These are phyloP conservation scores for Capsicum chinense DNA, from an alignment of 257 asterid species.

Conservation along the genomic window DNA sequence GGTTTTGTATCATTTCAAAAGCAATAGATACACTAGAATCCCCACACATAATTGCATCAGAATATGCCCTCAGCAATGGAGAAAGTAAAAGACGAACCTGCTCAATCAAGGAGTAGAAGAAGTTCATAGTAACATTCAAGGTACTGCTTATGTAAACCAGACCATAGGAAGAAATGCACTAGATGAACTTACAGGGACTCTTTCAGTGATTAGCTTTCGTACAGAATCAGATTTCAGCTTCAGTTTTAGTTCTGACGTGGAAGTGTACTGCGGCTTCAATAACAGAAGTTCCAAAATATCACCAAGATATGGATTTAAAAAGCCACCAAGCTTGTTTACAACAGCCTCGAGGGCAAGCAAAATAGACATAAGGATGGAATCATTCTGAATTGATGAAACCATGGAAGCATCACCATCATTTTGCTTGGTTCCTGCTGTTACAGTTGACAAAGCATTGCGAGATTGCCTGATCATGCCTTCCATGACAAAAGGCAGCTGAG, in stretches of 20 bases:
- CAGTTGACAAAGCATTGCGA: slow-evolving; percentile 39
- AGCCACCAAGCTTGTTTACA: slow-evolving; percentile 80
- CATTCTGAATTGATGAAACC: slow-evolving; percentile 43
- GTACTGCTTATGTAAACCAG: background rate
- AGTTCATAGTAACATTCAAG: background rate
- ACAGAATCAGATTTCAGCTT: slow-evolving; percentile 67
- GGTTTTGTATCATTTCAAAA: slow-evolving; percentile 73
- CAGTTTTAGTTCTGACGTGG: slow-evolving; percentile 57
- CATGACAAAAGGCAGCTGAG: slow-evolving; percentile 82
- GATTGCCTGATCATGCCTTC: slow-evolving; percentile 54
- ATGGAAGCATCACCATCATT: slow-evolving; percentile 33
- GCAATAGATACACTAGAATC: slow-evolving; percentile 66
- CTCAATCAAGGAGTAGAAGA: slow-evolving; percentile 8
- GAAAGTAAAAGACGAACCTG: slow-evolving; percentile 92
- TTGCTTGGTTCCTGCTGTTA: slow-evolving; percentile 38
- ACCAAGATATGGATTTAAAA: slow-evolving; percentile 72
- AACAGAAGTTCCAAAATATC: slow-evolving; percentile 68
- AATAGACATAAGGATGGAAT: slow-evolving; percentile 62
- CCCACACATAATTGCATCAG: slow-evolving; percentile 66
- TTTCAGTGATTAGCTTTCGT: slow-evolving; percentile 76
- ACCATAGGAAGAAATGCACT: slow-evolving; percentile 17
- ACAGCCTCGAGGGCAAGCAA: slow-evolving; percentile 77
- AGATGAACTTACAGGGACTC: slow-evolving; percentile 70
- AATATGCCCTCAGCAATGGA: slow-evolving; percentile 61
- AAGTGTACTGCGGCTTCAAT: slow-evolving; percentile 65